Evolutionary conservation across 2,329 filamentous ascomycete genomes (phyloP).

Genomic region (Berkeleyomyces rouxiae): DNA sequence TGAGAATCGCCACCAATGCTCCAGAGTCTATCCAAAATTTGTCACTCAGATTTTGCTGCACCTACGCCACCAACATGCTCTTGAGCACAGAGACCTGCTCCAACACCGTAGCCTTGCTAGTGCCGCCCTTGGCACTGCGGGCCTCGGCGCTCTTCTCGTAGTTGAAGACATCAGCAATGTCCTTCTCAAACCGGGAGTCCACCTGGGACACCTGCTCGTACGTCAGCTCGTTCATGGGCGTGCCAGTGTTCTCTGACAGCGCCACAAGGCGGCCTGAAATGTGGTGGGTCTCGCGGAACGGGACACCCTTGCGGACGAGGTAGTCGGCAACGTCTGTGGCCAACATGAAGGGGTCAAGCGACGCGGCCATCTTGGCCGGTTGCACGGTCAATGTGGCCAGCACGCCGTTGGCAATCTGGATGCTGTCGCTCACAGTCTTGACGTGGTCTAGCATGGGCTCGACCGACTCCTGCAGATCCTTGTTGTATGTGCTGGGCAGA

Average conservation of each 20-base stretch:
- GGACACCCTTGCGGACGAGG: conserved; percentile 48
- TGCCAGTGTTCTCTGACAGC: conserved; percentile 45
- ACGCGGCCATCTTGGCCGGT: conserved; percentile 61
- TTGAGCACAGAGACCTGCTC: conserved; percentile 43
- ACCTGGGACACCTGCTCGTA: conserved; percentile 51
- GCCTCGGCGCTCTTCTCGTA: conserved; percentile 74
- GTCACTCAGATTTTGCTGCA: neutral
- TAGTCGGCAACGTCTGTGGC: conserved; percentile 54
- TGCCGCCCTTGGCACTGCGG: conserved; percentile 60
- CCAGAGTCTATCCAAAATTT: neutral
- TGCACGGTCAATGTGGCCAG: conserved; percentile 54
- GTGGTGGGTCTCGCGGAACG: conserved; percentile 68
- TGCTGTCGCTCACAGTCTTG: conserved; percentile 64
- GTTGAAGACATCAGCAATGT: conserved; percentile 56
- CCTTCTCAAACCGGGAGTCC: conserved; percentile 52
- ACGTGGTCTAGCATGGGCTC: conserved; percentile 75
- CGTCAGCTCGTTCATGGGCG: conserved; percentile 53
- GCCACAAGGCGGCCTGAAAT: conserved; percentile 57
- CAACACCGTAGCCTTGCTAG: conserved; percentile 50
- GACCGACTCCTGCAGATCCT: conserved; percentile 76
- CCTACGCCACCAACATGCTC: conserved; percentile 21
- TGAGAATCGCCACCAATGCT: neutral
- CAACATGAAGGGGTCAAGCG: conserved; percentile 69
- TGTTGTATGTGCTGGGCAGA: conserved; percentile 73
- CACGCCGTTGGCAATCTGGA: conserved; percentile 70